These are phyloP conservation scores for Claviceps spartinae DNA, from an alignment of 2,329 filamentous ascomycete species.

Conservation along the genomic window DNA sequence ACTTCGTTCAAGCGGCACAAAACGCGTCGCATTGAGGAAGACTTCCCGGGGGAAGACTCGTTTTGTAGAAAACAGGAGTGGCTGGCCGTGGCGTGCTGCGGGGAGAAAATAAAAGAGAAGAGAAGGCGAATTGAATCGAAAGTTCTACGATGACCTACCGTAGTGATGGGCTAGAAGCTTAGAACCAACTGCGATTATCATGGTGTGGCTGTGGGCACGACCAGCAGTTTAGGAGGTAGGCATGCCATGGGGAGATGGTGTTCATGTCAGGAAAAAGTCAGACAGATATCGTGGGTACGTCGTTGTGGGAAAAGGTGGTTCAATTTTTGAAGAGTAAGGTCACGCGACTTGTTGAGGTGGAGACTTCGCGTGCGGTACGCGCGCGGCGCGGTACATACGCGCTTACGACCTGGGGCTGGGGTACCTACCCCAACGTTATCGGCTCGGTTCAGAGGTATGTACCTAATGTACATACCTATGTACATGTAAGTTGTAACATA, in stretches of 20 bases:
- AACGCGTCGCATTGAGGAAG: conserved; percentile 21
- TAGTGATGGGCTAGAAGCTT: neutral
- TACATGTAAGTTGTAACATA: too few relatives aligned
- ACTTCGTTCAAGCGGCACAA: conserved; percentile 22
- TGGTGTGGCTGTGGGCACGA: neutral
- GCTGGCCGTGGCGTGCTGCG: conserved; percentile 18
- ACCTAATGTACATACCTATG: too few relatives aligned
- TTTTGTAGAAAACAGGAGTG: conserved; percentile 14
- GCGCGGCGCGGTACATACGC: too few relatives aligned
- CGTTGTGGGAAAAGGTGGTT: too few relatives aligned
- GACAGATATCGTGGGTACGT: too few relatives aligned
- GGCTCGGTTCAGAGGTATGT: too few relatives aligned
- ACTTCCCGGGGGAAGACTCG: conserved; percentile 22
- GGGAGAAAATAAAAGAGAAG: neutral
- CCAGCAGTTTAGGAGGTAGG: neutral
- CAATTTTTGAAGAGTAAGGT: too few relatives aligned
- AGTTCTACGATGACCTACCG: conserved; percentile 1
- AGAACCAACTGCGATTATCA: neutral
- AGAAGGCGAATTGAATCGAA: neutral
- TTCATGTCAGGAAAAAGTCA: too few relatives aligned
- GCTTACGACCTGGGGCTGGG: too few relatives aligned
- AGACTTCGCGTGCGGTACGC: too few relatives aligned
- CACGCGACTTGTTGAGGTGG: too few relatives aligned
- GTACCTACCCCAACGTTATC: too few relatives aligned
- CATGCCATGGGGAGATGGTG: neutral